These are phyloP conservation scores for Colletotrichum liaoningense DNA, from an alignment of 2,329 filamentous ascomycete genomes.

Conservation along the genomic window DNA sequence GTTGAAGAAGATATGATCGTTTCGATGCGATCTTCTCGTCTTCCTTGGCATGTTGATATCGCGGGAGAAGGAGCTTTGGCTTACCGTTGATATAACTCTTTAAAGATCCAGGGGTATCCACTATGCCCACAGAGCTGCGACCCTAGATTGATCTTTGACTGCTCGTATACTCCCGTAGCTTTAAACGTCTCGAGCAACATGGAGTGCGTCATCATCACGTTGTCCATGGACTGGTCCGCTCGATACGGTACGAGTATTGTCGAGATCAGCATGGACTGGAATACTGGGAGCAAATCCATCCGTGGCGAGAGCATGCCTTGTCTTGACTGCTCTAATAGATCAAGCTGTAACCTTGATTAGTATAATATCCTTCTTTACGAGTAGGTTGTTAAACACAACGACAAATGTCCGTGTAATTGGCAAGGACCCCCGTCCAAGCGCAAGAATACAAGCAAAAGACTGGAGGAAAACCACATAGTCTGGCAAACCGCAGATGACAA, in stretches of 20 bases:
- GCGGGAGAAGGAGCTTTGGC: background rate
- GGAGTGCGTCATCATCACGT: conserved; percentile 24
- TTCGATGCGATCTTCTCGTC: background rate
- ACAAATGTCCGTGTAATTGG: background rate
- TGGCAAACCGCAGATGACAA: background rate
- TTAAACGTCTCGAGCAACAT: conserved; percentile 27
- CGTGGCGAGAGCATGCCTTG: conserved; percentile 12
- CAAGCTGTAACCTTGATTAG: conserved; percentile 3
- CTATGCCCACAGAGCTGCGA: background rate
- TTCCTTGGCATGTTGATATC: background rate
- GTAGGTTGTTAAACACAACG: background rate
- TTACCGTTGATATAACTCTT: conserved; percentile 23
- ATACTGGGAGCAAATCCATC: conserved; percentile 10
- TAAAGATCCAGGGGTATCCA: conserved; percentile 13
- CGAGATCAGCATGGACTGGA: conserved; percentile 19
- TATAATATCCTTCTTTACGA: background rate
- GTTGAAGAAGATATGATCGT: background rate
- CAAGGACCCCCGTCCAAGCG: background rate
- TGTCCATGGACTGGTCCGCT: conserved; percentile 20
- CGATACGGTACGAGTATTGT: conserved; percentile 26
- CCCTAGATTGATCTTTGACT: conserved; percentile 9
- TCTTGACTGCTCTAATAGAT: conserved; percentile 14
- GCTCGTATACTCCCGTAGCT: conserved; percentile 15
- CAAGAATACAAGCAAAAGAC: background rate
- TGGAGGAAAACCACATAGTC: too few relatives aligned